Percentiles rank a stretch among this genome's conserved stretches.
phyloP scores from a whole-genome alignment of 352 stramenopile genomes.

The Nothophytophthora sp. region DNA sequence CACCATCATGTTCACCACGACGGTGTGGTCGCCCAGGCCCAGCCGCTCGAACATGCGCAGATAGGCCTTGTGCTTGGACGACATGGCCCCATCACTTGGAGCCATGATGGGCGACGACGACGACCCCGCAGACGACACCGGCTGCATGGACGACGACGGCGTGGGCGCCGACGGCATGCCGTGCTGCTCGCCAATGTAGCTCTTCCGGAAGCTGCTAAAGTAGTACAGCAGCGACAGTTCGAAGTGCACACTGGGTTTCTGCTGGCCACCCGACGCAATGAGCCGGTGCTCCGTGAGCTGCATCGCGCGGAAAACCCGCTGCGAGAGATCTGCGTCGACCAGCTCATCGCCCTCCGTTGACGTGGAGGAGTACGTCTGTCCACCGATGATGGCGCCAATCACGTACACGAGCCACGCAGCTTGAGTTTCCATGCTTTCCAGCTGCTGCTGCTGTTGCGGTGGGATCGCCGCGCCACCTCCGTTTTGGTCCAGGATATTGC shows the following conservation, averaged over 20 bases:
- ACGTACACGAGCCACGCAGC: slow-evolving; percentile 98
- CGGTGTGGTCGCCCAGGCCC: slow-evolving; percentile 96
- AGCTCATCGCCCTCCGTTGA: slow-evolving; percentile 94
- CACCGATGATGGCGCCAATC: slow-evolving; percentile 95
- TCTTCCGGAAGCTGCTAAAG: slow-evolving; percentile 94
- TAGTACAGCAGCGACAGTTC: slow-evolving; percentile 97
- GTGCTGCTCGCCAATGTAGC: slow-evolving; percentile 92
- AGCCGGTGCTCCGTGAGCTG: slow-evolving; percentile 96
- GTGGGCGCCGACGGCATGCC: slow-evolving; percentile 80
- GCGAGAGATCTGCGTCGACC: slow-evolving; percentile 95
- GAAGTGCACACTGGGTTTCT: slow-evolving; percentile 92
- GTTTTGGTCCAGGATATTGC: slow-evolving; percentile 76
- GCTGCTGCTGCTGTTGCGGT: slow-evolving; percentile 51
- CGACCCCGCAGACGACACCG: slow-evolving; percentile 12
- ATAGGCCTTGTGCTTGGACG: slow-evolving; percentile 95
- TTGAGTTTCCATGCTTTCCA: slow-evolving; percentile 93
- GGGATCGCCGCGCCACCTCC: slow-evolving; percentile 32
- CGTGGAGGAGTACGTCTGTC: slow-evolving; percentile 94
- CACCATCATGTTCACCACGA: slow-evolving; percentile 98
- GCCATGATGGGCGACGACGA: slow-evolving; percentile 84
- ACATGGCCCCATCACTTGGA: slow-evolving; percentile 66
- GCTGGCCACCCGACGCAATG: slow-evolving; percentile 81
- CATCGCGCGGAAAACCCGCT: slow-evolving; percentile 95
- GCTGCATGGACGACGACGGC: slow-evolving; percentile 52
- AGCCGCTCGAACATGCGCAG: slow-evolving; percentile 98